A percentile compares a stretch with the other conserved stretches of the same genome.
phyloP scores from a whole-genome alignment of 345 rosid species.

The Gossypium arboreum region DNA sequence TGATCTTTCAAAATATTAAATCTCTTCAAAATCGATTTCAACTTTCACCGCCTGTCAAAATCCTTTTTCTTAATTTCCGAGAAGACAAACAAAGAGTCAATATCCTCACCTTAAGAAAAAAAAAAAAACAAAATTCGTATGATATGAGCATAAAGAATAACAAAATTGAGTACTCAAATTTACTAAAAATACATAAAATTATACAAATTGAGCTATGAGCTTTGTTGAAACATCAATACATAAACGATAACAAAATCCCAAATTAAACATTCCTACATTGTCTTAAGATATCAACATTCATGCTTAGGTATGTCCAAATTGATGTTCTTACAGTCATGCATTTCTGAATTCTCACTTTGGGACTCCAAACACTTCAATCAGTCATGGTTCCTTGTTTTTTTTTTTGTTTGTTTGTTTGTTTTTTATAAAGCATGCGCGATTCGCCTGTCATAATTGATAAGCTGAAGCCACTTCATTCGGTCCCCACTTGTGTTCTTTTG shows the following conservation, averaged over 20 bases:
- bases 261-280: not conserved
- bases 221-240: not conserved
- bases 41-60: too few relatives aligned
- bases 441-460: not conserved
- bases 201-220: too few relatives aligned
- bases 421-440: slow-evolving; percentile 3
- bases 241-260: not conserved
- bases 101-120: too few relatives aligned
- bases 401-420: not conserved
- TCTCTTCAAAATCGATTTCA: too few relatives aligned
- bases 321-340: not conserved
- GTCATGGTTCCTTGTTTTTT: not conserved
- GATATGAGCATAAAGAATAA: too few relatives aligned
- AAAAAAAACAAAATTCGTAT: too few relatives aligned
- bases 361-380: not conserved
- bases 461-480: not conserved
- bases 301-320: not conserved
- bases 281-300: not conserved
- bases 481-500: not conserved
- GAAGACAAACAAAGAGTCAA: too few relatives aligned
- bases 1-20: too few relatives aligned
- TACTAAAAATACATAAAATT: too few relatives aligned
- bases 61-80: too few relatives aligned
- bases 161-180: too few relatives aligned
- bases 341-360: not conserved